Evolutionary conservation across 352 stramenopile genomes (phyloP).

Genomic region (Pythium rishiriense): DNA sequence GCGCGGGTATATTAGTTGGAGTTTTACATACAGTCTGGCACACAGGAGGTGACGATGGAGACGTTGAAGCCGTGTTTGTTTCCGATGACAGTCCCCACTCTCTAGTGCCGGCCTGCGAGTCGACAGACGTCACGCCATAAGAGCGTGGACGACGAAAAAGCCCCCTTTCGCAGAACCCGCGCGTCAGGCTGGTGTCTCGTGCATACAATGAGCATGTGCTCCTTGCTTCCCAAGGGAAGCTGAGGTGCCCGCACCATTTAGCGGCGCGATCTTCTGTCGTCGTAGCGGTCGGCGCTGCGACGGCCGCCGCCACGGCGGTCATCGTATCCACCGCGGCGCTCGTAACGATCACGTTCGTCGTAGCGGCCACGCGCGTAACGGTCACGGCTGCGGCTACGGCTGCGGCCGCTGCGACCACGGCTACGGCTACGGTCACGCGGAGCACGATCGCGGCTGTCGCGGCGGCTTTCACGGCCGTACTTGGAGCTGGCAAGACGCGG

Average conservation of each 20-base stretch:
- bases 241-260: slow-evolving; percentile 11
- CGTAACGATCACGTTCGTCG: slow-evolving; percentile 47
- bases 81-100: slow-evolving; percentile 17
- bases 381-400: slow-evolving; percentile 46
- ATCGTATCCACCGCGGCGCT: slow-evolving; percentile 53
- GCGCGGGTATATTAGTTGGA: slow-evolving; percentile 31
- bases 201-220: neutral
- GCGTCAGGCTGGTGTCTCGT: neutral
- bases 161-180: neutral
- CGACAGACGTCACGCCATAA: neutral
- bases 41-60: slow-evolving; percentile 21
- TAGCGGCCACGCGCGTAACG: slow-evolving; percentile 41
- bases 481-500: slow-evolving; percentile 72
- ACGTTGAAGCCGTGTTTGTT: slow-evolving; percentile 14
- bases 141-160: neutral
- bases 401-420: slow-evolving; percentile 28
- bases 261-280: slow-evolving; percentile 37
- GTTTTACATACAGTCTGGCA: slow-evolving; percentile 31
- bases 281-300: slow-evolving; percentile 39
- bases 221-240: neutral
- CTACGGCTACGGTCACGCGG: slow-evolving; percentile 30
- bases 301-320: slow-evolving; percentile 46
- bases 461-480: slow-evolving; percentile 42
- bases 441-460: slow-evolving; percentile 20
- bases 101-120: neutral